Evolutionary conservation across 768 basidiomycete species (phyloP), one percentile per base, ranked within the genome.

Genomic region (Podaxis sp.): DNA sequence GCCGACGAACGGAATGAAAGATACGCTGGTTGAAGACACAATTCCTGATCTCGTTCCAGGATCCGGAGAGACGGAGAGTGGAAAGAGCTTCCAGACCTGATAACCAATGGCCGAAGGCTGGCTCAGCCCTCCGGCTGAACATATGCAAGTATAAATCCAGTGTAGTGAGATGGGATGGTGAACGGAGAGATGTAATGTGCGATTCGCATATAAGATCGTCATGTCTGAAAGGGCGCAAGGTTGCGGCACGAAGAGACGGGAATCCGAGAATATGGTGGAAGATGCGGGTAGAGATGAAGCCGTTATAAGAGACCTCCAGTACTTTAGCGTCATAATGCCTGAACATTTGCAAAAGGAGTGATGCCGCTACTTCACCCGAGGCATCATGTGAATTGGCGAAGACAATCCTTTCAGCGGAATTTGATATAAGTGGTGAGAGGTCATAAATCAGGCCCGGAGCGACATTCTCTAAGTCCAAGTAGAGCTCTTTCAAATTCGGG

Each of bases 61-160:
- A 40, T 7, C 56, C 56, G 22, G 6, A 42, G 33, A 57, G 26
- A n/a, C 12, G 36, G 28, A 61, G 51, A 2, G 51, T 30, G 8
- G 15, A 17, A 13, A 61, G 38, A 4, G 59, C 42, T 7, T 15
- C n/a, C 24, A 57, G 19, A 6, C 40, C n/a, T 40, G 38, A 13
- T 11, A 61, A 4, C 59, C 59, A 61, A 17, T 28, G 28, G 8
- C 59, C 59, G 19, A 61, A 24, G 9, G 39, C 26, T 15, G n/a
- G 1, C 13, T 44, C 17, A 28, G 28, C 28, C 28, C 5, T 28
- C 28, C 0, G 4, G 28, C 28, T 28, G 28, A 28, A 28, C 28
- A 28, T 4, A 28, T 28, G 4, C 28, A 28, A 28, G 28, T 28
- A 28, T 15, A 61, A 12, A 42, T 61, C 59, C 17, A 61, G 17